Evolutionary conservation across 257 asterid genomes (phyloP), one percentile per base, ranked within the genome.

Genomic region (Petunia axillaris): DNA sequence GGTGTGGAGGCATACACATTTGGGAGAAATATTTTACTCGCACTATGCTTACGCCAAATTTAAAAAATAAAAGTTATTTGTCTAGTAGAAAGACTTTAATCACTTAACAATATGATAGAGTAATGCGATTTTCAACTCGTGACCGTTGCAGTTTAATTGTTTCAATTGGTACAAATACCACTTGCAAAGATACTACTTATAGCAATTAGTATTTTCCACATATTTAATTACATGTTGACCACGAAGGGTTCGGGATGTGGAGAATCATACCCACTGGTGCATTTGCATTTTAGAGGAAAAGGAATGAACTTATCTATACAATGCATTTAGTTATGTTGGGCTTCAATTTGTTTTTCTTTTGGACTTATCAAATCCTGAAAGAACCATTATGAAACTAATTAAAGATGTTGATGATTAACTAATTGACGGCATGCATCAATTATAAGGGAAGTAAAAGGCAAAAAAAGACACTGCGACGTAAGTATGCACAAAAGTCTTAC

Each of bases 401-500:
- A 62, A 35, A n/a, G 15, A 41, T n/a, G 6, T n/a, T 43, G 38
- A 46, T 46, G 77, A 70, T 46, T 46, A 46, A 46, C 77, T 46
- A 70, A 70, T 16, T 70, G 41, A 46, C 40, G 76, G 59, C 5
- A 48, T 48, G 40, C 57, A 48, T 50, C 60, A 50, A 48, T 46
- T 71, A 5, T 25, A 48, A 35, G 10, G 44, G 6, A 46, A 35
- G 25, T 1, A 46, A 46, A 71, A 25, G 16, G 4, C 2, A 2
- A 35, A 35, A 35, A 10, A 10, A 46, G 3, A 70, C 3, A 71
- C 50, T 52, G 35, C 4, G 44, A 71, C 77, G 77, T 10, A 50
- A 71, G 13, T 48, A 35, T 71, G 25, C 41, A 71, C 46, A 3
- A 71, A 48, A 71, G 77, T 71, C 77, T 25, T 71, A 71, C 62